A percentile compares a stretch with the other conserved stretches of the same genome.
phyloP scores from a whole-genome alignment of 768 basidiomycete species.

The Lactifluus pinguis region DNA sequence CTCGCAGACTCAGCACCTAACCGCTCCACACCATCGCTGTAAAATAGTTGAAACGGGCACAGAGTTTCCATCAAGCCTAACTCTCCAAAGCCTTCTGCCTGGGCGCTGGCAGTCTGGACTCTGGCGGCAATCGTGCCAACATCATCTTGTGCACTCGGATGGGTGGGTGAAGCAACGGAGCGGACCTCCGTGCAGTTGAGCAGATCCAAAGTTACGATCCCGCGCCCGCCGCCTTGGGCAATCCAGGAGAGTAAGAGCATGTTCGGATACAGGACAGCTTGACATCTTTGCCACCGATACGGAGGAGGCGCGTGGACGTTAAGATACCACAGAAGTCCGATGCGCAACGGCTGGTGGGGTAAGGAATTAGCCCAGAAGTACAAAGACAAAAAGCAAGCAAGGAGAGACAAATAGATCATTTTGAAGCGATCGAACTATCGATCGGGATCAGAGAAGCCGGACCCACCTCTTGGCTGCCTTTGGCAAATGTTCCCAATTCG shows the following conservation, averaged over 20 bases:
- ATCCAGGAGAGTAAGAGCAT: conserved; percentile 84
- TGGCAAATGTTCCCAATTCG: conserved; percentile 36
- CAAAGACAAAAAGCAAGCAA: neutral
- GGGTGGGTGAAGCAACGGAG: conserved; percentile 70
- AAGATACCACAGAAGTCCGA: conserved; percentile 83
- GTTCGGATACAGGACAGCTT: conserved; percentile 74
- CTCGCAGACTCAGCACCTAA: conserved; percentile 82
- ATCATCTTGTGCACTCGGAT: conserved; percentile 75
- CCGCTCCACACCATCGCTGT: conserved; percentile 82
- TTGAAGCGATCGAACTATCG: conserved; percentile 3
- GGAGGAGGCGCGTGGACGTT: conserved; percentile 81
- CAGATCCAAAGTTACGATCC: conserved; percentile 79
- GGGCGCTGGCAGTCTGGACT: conserved; percentile 41
- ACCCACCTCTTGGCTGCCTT: conserved; percentile 38
- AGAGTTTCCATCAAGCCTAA: conserved; percentile 54
- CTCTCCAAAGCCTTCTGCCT: conserved; percentile 32
- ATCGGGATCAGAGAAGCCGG: neutral
- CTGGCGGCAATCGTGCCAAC: conserved; percentile 79
- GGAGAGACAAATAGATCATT: neutral
- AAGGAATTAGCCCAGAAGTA: conserved; percentile 11
- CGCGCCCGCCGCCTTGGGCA: conserved; percentile 71
- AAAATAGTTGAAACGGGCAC: conserved; percentile 87
- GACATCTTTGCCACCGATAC: conserved; percentile 74
- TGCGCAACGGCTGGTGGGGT: conserved; percentile 64
- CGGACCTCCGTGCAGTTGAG: conserved; percentile 82